phyloP scores from a whole-genome alignment of 1,284 basidiomycete species.

The Malassezia arunalokei region DNA sequence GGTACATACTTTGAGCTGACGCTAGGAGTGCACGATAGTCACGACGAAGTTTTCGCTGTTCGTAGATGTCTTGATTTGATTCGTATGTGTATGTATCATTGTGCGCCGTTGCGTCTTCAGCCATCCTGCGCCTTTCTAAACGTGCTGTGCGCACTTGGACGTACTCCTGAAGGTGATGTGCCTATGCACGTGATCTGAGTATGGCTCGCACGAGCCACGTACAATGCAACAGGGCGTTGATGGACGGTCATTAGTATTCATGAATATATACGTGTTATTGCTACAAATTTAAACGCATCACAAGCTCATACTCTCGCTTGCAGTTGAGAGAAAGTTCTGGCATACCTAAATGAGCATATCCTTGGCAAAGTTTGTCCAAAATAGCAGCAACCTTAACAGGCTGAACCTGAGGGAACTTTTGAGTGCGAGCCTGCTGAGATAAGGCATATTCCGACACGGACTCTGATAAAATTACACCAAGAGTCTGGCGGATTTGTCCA shows the following conservation, averaged over 20 bases:
- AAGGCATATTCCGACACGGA: slow-evolving; percentile 64
- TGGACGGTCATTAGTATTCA: no score
- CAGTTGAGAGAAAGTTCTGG: slow-evolving; percentile 13
- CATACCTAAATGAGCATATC: slow-evolving; percentile 12
- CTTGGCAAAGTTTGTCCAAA: slow-evolving; percentile 20
- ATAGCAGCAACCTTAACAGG: slow-evolving; percentile 19
- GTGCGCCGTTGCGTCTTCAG: not conserved
- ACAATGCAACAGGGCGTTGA: not conserved
- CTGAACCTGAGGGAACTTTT: slow-evolving; percentile 18
- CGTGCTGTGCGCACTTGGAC: no score
- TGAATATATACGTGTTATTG: not conserved
- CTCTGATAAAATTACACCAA: slow-evolving; percentile 65
- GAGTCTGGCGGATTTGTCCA: slow-evolving; percentile 52
- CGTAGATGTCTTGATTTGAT: slow-evolving; percentile 18
- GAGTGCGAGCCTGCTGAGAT: slow-evolving; percentile 7
- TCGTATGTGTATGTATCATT: slow-evolving; percentile 21
- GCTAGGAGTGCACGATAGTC: slow-evolving; percentile 31
- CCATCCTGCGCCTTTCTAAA: not conserved
- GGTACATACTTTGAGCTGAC: slow-evolving; percentile 21
- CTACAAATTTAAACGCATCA: slow-evolving; percentile 15
- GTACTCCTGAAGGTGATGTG: no score
- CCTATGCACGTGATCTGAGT: no score
- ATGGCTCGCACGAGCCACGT: not conserved
- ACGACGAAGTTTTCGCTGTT: slow-evolving; percentile 25
- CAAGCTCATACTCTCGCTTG: slow-evolving; percentile 19